Base-by-base conservation (phyloP, 169 alveolate species). In the Babesia gibsoni region DNA sequence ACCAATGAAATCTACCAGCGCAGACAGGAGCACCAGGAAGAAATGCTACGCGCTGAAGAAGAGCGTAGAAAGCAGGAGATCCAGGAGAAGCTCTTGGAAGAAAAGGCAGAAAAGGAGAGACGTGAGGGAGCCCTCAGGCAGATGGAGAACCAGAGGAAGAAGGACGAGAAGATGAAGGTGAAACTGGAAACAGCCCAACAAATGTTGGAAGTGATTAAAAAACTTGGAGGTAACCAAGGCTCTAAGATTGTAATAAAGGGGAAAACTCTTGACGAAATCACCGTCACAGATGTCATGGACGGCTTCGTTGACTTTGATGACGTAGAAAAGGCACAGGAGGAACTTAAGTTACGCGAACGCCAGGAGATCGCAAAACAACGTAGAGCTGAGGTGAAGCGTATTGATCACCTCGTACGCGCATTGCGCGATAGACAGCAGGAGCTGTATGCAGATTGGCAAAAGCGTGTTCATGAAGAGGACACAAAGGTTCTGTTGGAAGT, bases 261-360 rank as follows among this genome's bases (percentile, higher is more conserved):
- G 35, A 92, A 92, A 59, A 83, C 78, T 29, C 67, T 92, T 23
- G 95, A 89, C 43, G 96, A 92, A 57, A 89, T 91, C 36, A 92
- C 88, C 52, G 88, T 91, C 46, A 93, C 88, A 3, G 95, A 92
- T 67, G 90, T 92, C 22, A 72, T 91, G 49, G 92, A 91, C 56
- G 96, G 96, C 20, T 75, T 81, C 39, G 91, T 92, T 29, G 91
- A 88, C 65, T 91, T 82, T 75, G 96, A 92, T 58, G 96, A 92
- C 70, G 84, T 91, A 6, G 96, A 92, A 52, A 91, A 81, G 68
- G 93, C 92, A 27, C 96, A 91, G 53, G 93, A 89, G 61, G 86
- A 81, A 52, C 83, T 82, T 46, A 68, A 83, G 83, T 59, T 81
- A 45, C 79, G 80, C 67, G 96, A 92, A 58, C 70, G 93, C 25